Conservation (phyloP, 352 stramenopile genomes). For the Thalassiosira exigua region DNA sequence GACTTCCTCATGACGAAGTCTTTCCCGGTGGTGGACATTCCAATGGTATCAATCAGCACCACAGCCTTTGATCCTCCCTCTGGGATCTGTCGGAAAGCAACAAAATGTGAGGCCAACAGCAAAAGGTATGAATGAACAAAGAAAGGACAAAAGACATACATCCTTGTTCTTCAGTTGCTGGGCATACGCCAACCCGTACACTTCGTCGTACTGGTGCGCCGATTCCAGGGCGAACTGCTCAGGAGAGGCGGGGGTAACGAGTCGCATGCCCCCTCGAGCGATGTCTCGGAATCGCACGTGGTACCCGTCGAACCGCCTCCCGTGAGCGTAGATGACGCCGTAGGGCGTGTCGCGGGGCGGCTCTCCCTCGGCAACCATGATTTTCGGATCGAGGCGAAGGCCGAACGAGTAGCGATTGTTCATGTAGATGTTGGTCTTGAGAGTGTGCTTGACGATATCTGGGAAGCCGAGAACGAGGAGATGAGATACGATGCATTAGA, state of each 20-base stretch:
- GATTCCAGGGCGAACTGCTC: slow-evolving; percentile 89
- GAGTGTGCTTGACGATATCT: slow-evolving; percentile 78
- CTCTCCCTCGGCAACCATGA: slow-evolving; percentile 82
- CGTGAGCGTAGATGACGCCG: slow-evolving; percentile 94
- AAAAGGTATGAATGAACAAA: too few relatives aligned
- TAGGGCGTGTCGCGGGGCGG: slow-evolving; percentile 88
- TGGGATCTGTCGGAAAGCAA: too few relatives aligned
- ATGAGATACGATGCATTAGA: too few relatives aligned
- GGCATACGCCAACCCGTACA: slow-evolving; percentile 93
- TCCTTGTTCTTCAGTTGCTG: slow-evolving; percentile 99
- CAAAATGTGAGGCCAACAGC: too few relatives aligned
- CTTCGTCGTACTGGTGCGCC: slow-evolving; percentile 94
- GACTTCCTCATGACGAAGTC: slow-evolving; percentile 93
- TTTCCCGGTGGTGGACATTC: slow-evolving; percentile 86
- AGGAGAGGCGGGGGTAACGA: slow-evolving; percentile 93
- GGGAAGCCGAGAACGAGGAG: slow-evolving; percentile 1
- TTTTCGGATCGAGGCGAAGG: slow-evolving; percentile 85
- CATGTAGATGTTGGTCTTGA: slow-evolving; percentile 89
- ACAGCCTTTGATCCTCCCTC: slow-evolving; percentile 98
- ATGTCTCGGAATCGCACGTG: slow-evolving; percentile 98
- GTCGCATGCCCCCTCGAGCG: slow-evolving; percentile 93
- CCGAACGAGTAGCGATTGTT: slow-evolving; percentile 88
- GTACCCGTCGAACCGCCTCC: slow-evolving; percentile 96
- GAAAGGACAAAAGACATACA: too few relatives aligned
- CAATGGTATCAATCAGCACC: slow-evolving; percentile 92